Percentiles rank a stretch among this genome's conserved stretches.
Evolutionary conservation across 208 protist genomes (phyloP).

Genomic region (Crithidia brevicula): DNA sequence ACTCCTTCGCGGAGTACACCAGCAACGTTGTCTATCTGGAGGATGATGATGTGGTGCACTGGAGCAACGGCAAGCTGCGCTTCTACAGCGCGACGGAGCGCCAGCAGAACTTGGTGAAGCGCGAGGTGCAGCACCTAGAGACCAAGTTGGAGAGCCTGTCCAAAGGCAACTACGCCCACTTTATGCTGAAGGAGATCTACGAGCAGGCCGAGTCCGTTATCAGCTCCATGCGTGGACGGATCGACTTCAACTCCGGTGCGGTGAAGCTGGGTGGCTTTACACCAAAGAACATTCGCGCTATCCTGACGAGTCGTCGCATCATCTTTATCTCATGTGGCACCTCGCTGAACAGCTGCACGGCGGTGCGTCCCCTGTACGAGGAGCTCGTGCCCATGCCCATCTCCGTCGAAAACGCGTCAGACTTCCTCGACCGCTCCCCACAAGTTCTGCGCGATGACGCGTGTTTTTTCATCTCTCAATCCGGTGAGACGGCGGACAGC

Average conservation of each 20-base stretch:
- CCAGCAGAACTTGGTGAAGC: constrained; percentile 26
- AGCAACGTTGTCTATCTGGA: constrained; percentile 94
- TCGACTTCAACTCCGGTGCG: constrained; percentile 67
- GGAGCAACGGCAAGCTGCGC: constrained; percentile 45
- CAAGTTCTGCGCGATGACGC: constrained; percentile 86
- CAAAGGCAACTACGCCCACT: constrained; percentile 94
- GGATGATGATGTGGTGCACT: constrained; percentile 93
- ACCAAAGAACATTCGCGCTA: constrained; percentile 34
- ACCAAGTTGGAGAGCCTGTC: constrained; percentile 84
- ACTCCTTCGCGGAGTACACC: constrained; percentile 95
- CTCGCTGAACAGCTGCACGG: constrained; percentile 91
- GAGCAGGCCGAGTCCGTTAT: constrained; percentile 95
- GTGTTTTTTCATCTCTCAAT: constrained; percentile 94
- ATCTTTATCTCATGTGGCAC: constrained; percentile 96
- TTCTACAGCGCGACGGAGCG: constrained; percentile 55
- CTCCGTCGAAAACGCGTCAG: constrained; percentile 88
- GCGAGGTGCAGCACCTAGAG: constrained; percentile 76
- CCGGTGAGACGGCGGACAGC: constrained; percentile 96
- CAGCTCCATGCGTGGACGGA: constrained; percentile 93
- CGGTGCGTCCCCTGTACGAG: constrained; percentile 90
- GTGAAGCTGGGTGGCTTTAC: constrained; percentile 92
- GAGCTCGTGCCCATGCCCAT: constrained; percentile 92
- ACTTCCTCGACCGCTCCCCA: constrained; percentile 92
- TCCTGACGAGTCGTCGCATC: constrained; percentile 74
- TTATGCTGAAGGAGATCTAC: constrained; percentile 98